Percentiles rank a stretch among this genome's conserved stretches.
phyloP scores from a whole-genome alignment of 1,284 basidiomycete species.

The Fomitopsis schrenkii region DNA sequence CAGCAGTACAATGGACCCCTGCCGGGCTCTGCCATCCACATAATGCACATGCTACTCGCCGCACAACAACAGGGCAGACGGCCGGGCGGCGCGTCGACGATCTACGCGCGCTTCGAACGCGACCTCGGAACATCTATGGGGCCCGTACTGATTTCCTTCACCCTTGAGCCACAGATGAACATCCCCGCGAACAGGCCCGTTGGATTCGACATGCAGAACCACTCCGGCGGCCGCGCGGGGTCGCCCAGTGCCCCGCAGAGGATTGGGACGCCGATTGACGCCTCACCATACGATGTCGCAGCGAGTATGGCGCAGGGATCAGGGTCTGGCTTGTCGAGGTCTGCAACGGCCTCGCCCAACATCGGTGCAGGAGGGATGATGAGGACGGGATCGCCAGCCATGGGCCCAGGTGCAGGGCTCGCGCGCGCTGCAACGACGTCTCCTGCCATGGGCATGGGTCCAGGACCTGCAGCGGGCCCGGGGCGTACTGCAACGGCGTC shows the following conservation, averaged over 20 bases:
- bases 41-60: slow-evolving; percentile 24
- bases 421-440: neutral
- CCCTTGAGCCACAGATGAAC: slow-evolving; percentile 47
- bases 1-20: slow-evolving; percentile 14
- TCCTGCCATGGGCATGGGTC: neutral
- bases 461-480: no score
- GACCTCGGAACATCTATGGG: slow-evolving; percentile 51
- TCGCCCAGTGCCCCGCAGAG: neutral
- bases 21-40: slow-evolving; percentile 28
- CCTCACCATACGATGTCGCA: neutral
- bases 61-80: slow-evolving; percentile 7
- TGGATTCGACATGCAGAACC: neutral
- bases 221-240: neutral
- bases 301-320: neutral
- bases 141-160: slow-evolving; percentile 65
- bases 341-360: neutral
- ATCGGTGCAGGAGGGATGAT: neutral
- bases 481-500: neutral
- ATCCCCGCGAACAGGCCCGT: slow-evolving; percentile 27
- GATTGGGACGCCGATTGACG: neutral
- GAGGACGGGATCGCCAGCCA: neutral
- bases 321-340: neutral
- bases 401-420: neutral
- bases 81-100: slow-evolving; percentile 38
- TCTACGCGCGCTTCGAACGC: slow-evolving; percentile 56